Evolutionary conservation across 129 eudicot species (phyloP).

Genomic region (Helianthus annuus): HanXRQr2.0-SUNRISE NC_035444.2:119139129-119139628

Average conservation of each 20-base stretch:
- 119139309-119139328: constrained; percentile 70
- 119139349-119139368: constrained; percentile 52
- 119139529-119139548: constrained; percentile 46
- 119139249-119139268: no score
- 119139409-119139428: background rate
- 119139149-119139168: no score
- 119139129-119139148: no score
- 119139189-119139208: no score
- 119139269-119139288: no score
- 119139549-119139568: constrained; percentile 60
- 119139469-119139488: constrained; percentile 62
- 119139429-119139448: constrained; percentile 17
- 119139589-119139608: background rate
- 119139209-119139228: no score
- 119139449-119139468: constrained; percentile 62
- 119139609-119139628: background rate
- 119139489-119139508: constrained; percentile 51
- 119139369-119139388: constrained; percentile 65
- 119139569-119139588: constrained; percentile 49
- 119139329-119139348: constrained; percentile 59
- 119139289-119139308: no score
- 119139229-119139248: no score
- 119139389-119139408: constrained; percentile 42
- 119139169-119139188: no score
- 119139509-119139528: constrained; percentile 59